Percentiles rank a stretch among this genome's conserved stretches.
These are phyloP conservation scores for Pseudocercospora fuligena DNA, from an alignment of 2,329 filamentous ascomycete genomes.

Conservation along the genomic window DNA sequence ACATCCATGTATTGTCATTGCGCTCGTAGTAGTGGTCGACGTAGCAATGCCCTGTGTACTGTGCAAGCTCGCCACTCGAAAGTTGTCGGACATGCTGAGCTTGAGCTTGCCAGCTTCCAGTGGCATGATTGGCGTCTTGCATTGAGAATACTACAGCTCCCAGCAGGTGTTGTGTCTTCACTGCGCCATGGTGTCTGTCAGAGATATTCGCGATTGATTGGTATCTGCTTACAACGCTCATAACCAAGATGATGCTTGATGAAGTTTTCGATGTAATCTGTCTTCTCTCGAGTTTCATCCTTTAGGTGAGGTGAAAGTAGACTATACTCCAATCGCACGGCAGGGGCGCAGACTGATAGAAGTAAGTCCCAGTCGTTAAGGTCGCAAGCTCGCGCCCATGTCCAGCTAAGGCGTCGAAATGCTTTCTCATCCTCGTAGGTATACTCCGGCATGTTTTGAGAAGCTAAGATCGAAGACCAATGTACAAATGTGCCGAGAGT, in stretches of 20 bases:
- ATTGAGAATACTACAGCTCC: neutral
- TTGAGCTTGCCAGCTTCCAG: neutral
- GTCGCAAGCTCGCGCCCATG: neutral
- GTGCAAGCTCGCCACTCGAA: neutral
- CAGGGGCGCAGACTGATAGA: neutral
- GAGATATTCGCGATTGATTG: neutral
- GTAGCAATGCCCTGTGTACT: neutral
- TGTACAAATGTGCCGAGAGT: no score
- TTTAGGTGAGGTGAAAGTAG: neutral
- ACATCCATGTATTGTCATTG: neutral
- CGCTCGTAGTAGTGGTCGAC: conserved; percentile 2
- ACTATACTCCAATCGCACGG: neutral
- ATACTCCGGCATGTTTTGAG: neutral
- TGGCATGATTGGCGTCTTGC: neutral
- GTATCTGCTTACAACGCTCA: neutral
- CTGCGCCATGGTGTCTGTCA: neutral
- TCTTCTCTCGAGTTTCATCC: neutral
- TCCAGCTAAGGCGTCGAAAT: neutral
- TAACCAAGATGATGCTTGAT: neutral
- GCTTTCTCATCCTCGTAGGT: neutral
- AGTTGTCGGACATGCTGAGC: neutral
- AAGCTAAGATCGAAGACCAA: neutral
- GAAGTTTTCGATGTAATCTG: neutral
- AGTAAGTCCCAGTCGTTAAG: neutral
- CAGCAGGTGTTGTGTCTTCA: neutral